Evolutionary conservation across 805 yeast species (phyloP).

Genomic region (Blastobotrys parvus): DNA sequence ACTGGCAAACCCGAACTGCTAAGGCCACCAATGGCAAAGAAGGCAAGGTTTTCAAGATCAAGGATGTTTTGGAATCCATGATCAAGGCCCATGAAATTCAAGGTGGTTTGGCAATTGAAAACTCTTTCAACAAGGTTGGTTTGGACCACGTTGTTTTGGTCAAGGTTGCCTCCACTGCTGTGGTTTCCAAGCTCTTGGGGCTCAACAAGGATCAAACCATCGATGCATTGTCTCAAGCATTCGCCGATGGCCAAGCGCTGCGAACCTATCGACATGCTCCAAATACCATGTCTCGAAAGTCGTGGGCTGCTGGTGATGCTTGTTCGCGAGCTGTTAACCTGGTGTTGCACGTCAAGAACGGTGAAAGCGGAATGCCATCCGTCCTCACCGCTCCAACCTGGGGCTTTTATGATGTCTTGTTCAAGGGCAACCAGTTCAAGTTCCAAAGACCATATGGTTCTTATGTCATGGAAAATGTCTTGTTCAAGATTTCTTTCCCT

Average conservation of each 20-base stretch:
- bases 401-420: constrained; percentile 59
- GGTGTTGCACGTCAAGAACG: constrained; percentile 43
- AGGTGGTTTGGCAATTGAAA: constrained; percentile 50
- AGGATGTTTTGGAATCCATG: constrained; percentile 48
- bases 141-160: constrained; percentile 52
- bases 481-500: constrained; percentile 55
- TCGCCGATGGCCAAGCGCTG: constrained; percentile 51
- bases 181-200: constrained; percentile 48
- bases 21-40: constrained; percentile 32
- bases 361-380: constrained; percentile 50
- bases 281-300: constrained; percentile 53
- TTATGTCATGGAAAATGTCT: constrained; percentile 55
- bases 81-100: constrained; percentile 58
- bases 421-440: constrained; percentile 42
- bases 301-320: constrained; percentile 66
- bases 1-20: constrained; percentile 41
- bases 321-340: constrained; percentile 50
- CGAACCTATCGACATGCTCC: constrained; percentile 60
- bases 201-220: constrained; percentile 42
- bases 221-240: constrained; percentile 51
- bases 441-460: constrained; percentile 49
- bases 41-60: constrained; percentile 39
- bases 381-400: constrained; percentile 49
- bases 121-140: constrained; percentile 52
- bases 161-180: constrained; percentile 54